phyloP scores from a whole-genome alignment of 306 rosid species.

The Cucumis melo region DNA sequence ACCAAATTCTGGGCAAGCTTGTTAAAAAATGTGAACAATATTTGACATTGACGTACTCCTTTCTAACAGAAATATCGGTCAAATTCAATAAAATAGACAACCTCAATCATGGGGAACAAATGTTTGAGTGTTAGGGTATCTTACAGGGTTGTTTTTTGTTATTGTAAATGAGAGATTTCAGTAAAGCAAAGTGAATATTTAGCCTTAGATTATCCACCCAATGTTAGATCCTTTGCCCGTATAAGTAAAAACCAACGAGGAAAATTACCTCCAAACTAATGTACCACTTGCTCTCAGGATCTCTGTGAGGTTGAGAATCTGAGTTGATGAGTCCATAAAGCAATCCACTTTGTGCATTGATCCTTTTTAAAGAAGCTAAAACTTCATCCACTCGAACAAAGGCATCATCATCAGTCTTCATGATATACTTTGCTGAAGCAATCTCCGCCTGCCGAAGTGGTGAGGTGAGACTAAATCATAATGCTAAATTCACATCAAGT shows the following conservation, averaged over 20 bases:
- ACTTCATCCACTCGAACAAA: slow-evolving; percentile 90
- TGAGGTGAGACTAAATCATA: slow-evolving; percentile 6
- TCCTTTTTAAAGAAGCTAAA: slow-evolving; percentile 50
- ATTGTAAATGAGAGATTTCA: not conserved
- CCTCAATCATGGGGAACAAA: not conserved
- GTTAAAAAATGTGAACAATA: not conserved
- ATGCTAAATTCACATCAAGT: slow-evolving; percentile 10
- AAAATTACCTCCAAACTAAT: slow-evolving; percentile 69
- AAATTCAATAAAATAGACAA: not conserved
- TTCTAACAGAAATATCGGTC: not conserved
- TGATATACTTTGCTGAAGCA: slow-evolving; percentile 82
- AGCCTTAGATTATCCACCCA: not conserved
- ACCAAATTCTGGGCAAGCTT: not conserved
- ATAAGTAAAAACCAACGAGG: not conserved
- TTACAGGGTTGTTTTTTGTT: not conserved
- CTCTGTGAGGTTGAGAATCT: slow-evolving; percentile 78
- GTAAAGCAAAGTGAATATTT: not conserved
- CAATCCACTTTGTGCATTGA: slow-evolving; percentile 38
- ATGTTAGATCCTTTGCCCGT: not conserved
- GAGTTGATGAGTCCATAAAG: slow-evolving; percentile 92
- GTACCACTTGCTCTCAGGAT: slow-evolving; percentile 86
- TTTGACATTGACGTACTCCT: not conserved
- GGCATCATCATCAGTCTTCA: slow-evolving; percentile 99
- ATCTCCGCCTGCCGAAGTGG: slow-evolving; percentile 69
- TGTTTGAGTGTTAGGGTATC: not conserved